Evolutionary conservation across 2,329 filamentous ascomycete genomes (phyloP).

Genomic region (Cadophora luteo-olivacea): DNA sequence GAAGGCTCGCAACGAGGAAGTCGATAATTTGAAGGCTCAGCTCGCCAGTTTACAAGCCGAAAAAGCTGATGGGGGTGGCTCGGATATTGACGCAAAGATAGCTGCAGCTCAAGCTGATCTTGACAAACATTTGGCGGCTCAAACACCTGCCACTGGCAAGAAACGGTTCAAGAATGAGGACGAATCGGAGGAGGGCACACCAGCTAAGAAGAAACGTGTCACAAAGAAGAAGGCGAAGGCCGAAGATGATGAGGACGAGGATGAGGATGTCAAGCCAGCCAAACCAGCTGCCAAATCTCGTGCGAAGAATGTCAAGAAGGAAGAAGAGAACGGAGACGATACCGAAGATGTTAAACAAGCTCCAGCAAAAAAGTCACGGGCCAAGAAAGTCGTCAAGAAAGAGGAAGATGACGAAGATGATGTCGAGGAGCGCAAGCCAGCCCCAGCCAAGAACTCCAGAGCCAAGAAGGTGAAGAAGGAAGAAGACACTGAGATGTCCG

Average conservation of each 20-base stretch:
- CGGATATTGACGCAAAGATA: slow-evolving; percentile 20
- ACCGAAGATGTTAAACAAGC: background rate
- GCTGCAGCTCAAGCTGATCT: slow-evolving; percentile 13
- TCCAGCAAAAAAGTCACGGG: slow-evolving; percentile 29
- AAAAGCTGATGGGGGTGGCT: slow-evolving; percentile 16
- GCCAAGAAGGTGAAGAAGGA: slow-evolving; percentile 45
- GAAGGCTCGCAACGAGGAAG: slow-evolving; percentile 18
- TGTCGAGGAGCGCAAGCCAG: slow-evolving; percentile 40
- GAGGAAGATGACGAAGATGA: slow-evolving; percentile 33
- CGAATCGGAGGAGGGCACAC: slow-evolving; percentile 37
- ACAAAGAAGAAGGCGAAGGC: slow-evolving; percentile 37
- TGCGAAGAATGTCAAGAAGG: slow-evolving; percentile 40
- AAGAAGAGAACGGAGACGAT: slow-evolving; percentile 24
- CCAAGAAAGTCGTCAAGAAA: slow-evolving; percentile 46
- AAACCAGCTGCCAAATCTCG: slow-evolving; percentile 35
- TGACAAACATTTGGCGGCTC: slow-evolving; percentile 22
- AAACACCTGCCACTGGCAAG: slow-evolving; percentile 26
- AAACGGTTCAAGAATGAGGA: slow-evolving; percentile 29
- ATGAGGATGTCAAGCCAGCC: slow-evolving; percentile 25
- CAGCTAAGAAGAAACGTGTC: slow-evolving; percentile 49
- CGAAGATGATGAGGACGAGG: slow-evolving; percentile 32
- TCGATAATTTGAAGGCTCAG: slow-evolving; percentile 29
- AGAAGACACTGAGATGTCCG: slow-evolving; percentile 21
- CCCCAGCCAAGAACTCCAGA: slow-evolving; percentile 38
- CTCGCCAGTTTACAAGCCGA: slow-evolving; percentile 28